Conservation (phyloP, 345 rosid genomes). For the Ceriops decandra region DNA sequence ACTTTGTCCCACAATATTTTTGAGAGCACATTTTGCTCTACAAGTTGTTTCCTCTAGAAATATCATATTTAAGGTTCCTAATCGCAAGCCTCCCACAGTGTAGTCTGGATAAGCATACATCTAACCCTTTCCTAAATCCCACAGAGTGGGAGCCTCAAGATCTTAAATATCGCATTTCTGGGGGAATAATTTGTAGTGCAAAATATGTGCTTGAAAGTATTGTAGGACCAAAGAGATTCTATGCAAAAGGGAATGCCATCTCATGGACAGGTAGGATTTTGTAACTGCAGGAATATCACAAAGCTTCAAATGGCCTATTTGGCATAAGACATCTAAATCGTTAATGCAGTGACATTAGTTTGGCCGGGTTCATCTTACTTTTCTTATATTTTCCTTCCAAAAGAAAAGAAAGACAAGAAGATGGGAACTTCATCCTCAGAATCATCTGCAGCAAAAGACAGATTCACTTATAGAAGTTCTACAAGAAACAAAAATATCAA, state of each 20-base stretch:
- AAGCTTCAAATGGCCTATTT: background rate
- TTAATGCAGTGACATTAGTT: no score
- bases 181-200: no score
- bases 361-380: background rate
- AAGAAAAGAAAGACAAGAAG: background rate
- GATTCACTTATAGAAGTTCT: background rate
- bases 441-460: no score
- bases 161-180: no score
- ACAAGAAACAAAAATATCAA: background rate
- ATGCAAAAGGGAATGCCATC: background rate
- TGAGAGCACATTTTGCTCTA: background rate
- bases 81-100: no score
- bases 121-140: no score
- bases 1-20: background rate
- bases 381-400: background rate
- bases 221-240: background rate
- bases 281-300: background rate
- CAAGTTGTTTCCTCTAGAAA: no score
- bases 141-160: no score
- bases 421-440: background rate
- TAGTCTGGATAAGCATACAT: no score
- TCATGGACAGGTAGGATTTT: background rate
- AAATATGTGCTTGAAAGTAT: no score
- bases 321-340: background rate
- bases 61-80: no score